Evolutionary conservation across 2,329 filamentous ascomycete species (phyloP).

Genomic region (Leptographium galeiforme): DNA sequence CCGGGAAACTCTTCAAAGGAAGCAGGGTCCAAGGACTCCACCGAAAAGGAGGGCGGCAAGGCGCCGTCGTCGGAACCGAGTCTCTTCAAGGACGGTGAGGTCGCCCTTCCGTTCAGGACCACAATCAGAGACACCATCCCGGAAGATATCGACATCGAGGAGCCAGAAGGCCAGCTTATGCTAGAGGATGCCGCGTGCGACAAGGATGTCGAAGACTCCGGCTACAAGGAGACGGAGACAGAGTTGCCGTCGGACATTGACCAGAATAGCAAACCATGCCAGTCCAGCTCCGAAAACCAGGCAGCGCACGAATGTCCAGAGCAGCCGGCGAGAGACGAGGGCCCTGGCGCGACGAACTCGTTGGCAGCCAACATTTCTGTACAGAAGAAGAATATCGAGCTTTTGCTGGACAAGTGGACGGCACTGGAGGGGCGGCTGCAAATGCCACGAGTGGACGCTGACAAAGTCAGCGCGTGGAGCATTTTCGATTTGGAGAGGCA

Average conservation of each 20-base stretch:
- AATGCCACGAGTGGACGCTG: conserved; percentile 16
- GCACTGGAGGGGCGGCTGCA: conserved; percentile 18
- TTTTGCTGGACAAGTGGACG: conserved; percentile 19
- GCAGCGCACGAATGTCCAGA: not conserved
- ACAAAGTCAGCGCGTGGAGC: conserved; percentile 4
- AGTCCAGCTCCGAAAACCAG: not conserved
- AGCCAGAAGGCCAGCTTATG: conserved; percentile 23
- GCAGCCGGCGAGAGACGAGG: no score
- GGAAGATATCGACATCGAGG: conserved; percentile 38
- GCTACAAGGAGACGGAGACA: not conserved
- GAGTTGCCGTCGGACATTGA: not conserved
- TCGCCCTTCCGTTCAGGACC: conserved; percentile 1
- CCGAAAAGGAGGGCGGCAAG: not conserved
- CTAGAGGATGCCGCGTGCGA: conserved; percentile 15
- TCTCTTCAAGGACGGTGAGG: conserved; percentile 12
- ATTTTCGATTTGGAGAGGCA: conserved; percentile 17
- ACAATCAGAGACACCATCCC: conserved; percentile 21
- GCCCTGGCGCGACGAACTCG: conserved; percentile 4
- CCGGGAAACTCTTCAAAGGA: not conserved
- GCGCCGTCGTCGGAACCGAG: not conserved
- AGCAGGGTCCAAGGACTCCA: not conserved
- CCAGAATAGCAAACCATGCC: no score
- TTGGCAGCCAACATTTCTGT: conserved; percentile 14
- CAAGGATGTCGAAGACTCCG: conserved; percentile 3
- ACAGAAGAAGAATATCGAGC: conserved; percentile 21